Conservation (phyloP, 202 grass and related monocot genomes). For the Schoenoplectus triqueter region DNA sequence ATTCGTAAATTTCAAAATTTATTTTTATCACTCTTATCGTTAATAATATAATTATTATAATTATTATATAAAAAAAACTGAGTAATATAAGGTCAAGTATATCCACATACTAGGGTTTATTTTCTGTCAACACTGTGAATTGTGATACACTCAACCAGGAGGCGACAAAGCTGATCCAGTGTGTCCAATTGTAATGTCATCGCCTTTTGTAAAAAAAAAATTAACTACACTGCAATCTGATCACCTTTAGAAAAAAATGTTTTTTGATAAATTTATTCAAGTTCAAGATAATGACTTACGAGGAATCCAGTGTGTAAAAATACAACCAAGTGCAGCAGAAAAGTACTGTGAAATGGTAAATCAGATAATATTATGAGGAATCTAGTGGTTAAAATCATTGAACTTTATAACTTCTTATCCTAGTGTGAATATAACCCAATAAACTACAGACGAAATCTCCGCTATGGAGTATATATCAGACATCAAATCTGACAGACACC, state of each 20-base stretch:
- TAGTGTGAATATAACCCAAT: background rate
- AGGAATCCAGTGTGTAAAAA: too few relatives aligned
- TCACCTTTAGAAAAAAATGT: background rate
- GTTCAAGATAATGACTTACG: background rate
- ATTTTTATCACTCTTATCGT: too few relatives aligned
- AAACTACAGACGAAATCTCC: background rate
- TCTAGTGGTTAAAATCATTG: too few relatives aligned
- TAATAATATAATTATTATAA: too few relatives aligned
- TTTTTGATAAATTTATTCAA: background rate
- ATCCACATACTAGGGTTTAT: background rate
- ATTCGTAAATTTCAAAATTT: too few relatives aligned
- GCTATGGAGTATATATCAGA: too few relatives aligned
- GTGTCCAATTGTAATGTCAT: too few relatives aligned
- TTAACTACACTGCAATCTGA: background rate
- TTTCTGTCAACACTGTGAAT: background rate
- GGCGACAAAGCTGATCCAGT: background rate
- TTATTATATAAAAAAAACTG: too few relatives aligned
- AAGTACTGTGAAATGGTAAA: too few relatives aligned
- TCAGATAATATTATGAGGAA: too few relatives aligned
- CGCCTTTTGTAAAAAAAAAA: too few relatives aligned
- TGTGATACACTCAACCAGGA: conserved; percentile 1
- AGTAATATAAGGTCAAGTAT: background rate
- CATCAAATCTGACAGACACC: background rate
- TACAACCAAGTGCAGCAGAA: too few relatives aligned
- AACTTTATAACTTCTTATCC: background rate